Conservation (phyloP, 2,329 filamentous ascomycete genomes). For the Pseudonectria foliicola region DNA sequence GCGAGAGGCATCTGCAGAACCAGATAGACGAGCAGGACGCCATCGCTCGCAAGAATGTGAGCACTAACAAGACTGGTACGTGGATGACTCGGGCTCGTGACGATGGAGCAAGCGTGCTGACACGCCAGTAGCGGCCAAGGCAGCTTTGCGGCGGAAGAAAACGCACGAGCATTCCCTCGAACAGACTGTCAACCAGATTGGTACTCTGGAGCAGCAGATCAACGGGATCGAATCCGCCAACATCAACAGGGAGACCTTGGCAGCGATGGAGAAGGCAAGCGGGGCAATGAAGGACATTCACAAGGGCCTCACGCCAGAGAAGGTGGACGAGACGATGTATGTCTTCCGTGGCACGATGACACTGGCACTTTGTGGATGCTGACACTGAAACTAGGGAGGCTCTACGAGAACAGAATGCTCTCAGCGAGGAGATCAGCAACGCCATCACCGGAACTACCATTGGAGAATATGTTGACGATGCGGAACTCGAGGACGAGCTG, state of each 20-base stretch:
- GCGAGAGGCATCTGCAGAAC: conserved; percentile 81
- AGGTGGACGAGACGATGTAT: conserved; percentile 92
- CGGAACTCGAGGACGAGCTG: conserved; percentile 78
- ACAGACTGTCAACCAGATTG: conserved; percentile 83
- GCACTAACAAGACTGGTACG: conserved; percentile 83
- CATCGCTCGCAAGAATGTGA: conserved; percentile 80
- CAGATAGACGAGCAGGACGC: conserved; percentile 92
- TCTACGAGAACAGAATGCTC: conserved; percentile 82
- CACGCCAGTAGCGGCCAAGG: conserved; percentile 64
- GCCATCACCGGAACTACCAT: conserved; percentile 69
- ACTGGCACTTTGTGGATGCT: conserved; percentile 17
- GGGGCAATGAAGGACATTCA: conserved; percentile 92
- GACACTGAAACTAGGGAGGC: conserved; percentile 60
- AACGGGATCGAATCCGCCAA: conserved; percentile 96
- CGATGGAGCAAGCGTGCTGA: conserved; percentile 18
- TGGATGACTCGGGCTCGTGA: conserved; percentile 9
- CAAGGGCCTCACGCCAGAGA: conserved; percentile 81
- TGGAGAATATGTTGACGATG: conserved; percentile 71
- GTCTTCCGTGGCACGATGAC: conserved; percentile 26
- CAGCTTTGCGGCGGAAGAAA: conserved; percentile 90
- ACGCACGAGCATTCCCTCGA: conserved; percentile 84
- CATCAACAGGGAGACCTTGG: conserved; percentile 94
- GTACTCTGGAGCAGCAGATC: conserved; percentile 89
- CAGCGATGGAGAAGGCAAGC: conserved; percentile 87
- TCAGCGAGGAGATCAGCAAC: conserved; percentile 86